Evolutionary conservation across 2,329 filamentous ascomycete genomes (phyloP), one percentile per base, ranked within the genome.

Genomic region (Pseudocercospora musae): DNA sequence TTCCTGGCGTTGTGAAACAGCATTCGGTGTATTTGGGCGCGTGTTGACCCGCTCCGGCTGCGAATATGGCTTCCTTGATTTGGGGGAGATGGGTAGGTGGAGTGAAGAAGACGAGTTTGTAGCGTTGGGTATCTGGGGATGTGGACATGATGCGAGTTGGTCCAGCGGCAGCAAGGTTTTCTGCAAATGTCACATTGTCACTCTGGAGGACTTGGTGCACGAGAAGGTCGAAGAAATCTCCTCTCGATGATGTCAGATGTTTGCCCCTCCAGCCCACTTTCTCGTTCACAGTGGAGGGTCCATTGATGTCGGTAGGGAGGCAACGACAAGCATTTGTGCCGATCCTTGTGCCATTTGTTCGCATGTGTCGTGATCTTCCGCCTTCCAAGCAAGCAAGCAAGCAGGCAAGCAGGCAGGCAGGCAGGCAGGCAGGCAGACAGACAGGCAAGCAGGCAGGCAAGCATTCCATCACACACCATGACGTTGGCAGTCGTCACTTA

Each of bases 1-100:
- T 85, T 4, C 88, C 89, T 3, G 75, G 65, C 2, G 72, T 75
- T 1, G 71, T 73, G 64, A 78, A 81, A 58, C 75, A 77, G 57
- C 72, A 75, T 68, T 81, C 78, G 0, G 75, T 79, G 66, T 82
- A 82, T 13, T 73, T 29, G 4, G 37, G 37, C 15, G 15, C 48
- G 64, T 76, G 79, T 6, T 69, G 69, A 7, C 79, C 80, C 40
- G 80, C 79, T 42, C 79, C 79, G 1, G 79, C 76, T 49, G 74
- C 72, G 66, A 82, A 82, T 60, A 82, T 75, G 52, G 79, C 79
- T 1, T 71, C 60, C 67, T 81, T 81, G 68, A 77, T 76, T 23
- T 70, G 70, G 15, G 68, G 44, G 27, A 81, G 73, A 15, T 73
- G 66, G 29, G 74, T 58, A 15, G 72, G 71, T 9, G 80, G 80